A percentile compares a stretch with the other conserved stretches of the same genome.
Evolutionary conservation across 495 filamentous ascomycete genomes (phyloP).

Genomic region (Tuber indicum): DNA sequence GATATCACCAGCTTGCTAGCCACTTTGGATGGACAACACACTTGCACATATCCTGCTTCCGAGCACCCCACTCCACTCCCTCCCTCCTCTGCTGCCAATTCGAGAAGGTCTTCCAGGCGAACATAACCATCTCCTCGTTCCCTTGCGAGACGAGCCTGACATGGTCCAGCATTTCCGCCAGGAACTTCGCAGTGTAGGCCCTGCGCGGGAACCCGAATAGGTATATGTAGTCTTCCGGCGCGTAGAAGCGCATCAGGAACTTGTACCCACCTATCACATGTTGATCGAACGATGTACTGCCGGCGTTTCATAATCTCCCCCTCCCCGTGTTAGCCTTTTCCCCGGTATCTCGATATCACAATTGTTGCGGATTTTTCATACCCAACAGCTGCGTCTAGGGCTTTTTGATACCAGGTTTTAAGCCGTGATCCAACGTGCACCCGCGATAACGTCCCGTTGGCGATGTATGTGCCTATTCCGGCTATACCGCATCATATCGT

Average conservation of each 20-base stretch:
- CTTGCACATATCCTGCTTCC: conserved; percentile 56
- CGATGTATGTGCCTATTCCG: conserved; percentile 79
- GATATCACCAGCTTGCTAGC: background rate
- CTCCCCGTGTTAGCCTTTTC: conserved; percentile 9
- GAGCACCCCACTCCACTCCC: conserved; percentile 55
- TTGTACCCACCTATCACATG: conserved; percentile 82
- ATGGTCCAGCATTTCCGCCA: conserved; percentile 81
- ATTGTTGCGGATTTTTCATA: conserved; percentile 3
- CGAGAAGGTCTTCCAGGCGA: conserved; percentile 83
- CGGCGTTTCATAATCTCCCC: background rate
- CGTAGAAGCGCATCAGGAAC: conserved; percentile 82
- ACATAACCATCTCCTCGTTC: conserved; percentile 80
- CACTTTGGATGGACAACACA: conserved; percentile 39
- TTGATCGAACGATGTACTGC: conserved; percentile 64
- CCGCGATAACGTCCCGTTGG: conserved; percentile 59
- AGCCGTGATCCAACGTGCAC: conserved; percentile 58
- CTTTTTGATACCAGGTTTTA: conserved; percentile 70
- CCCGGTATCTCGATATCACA: background rate
- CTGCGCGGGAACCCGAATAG: conserved; percentile 81
- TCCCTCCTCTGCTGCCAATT: conserved; percentile 69
- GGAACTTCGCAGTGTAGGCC: conserved; percentile 78
- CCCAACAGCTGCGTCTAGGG: conserved; percentile 78
- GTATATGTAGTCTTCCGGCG: conserved; percentile 69
- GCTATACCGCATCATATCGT: conserved; percentile 48
- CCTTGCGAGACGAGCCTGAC: conserved; percentile 71